Base-by-base conservation (phyloP, 2,329 filamentous ascomycete species). In the Cladosporium sp. region DNA sequence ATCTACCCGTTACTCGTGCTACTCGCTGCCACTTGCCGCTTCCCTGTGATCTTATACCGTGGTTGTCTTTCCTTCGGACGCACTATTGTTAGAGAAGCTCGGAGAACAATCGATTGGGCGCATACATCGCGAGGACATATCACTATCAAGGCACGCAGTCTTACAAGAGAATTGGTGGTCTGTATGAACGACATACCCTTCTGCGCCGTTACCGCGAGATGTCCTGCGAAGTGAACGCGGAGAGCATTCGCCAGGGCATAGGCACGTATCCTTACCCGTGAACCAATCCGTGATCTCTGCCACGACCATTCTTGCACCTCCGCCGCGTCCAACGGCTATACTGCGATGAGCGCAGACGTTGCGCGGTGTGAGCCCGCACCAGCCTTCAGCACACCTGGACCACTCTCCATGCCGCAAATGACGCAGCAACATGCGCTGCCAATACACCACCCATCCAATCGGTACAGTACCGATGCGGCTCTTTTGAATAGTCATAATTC, bases 181-280 rank as follows among this genome's bases (percentile, higher is more conserved):
- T 27, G 29, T 35, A 39, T 42, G 22, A 36, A 13, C 35, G 27
- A 40, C 27, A 42, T 35, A 50, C 41, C 43, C 47, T 27, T 25
- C 32, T 40, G 45, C 35, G 32, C 36, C 38, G 45, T 27, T 15
- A 33, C 27, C 45, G 45, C 54, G 55, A 51, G 43, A 65, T 65
- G 63, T 62, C 59, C 60, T 59, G 59, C 58, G 60, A 53, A 55
- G 54, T 54, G 33, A 53, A 57, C 52, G 55, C 56, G 54, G 58
- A 62, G 47, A 57, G 55, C 53, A 57, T 60, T 62, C 63, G 61
- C 57, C 65, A 60, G 61, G 64, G 65, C 55, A 65, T 67, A 57
- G 66, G 62, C 55, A 65, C 61, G 48, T 57, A 55, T 55, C 60
- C 58, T 42, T 50, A 54, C 50, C 58, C 57, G 60, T 66, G 61